phyloP scores from a whole-genome alignment of 75 land plant genomes.

The Pinus taeda region DNA sequence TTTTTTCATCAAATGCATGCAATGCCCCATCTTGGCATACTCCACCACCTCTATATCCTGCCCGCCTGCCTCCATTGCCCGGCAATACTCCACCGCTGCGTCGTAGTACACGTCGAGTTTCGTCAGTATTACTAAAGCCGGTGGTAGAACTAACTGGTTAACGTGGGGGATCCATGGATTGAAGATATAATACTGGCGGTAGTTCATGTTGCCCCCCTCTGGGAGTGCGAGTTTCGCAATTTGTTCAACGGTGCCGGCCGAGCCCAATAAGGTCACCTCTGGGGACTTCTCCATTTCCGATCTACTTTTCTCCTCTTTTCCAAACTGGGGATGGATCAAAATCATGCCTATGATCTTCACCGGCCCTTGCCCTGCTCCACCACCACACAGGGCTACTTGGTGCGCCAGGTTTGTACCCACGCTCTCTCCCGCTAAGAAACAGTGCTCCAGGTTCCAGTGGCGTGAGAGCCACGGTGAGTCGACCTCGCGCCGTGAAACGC shows the following conservation, averaged over 20 bases:
- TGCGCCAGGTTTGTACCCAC: not conserved
- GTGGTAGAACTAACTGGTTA: not conserved
- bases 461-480: not conserved
- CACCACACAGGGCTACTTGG: too few species aligned
- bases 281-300: too few species aligned
- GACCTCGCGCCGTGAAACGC: not conserved
- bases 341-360: too few species aligned
- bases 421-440: conserved; percentile 49
- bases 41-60: conserved; percentile 10
- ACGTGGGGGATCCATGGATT: not conserved
- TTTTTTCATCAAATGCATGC: not conserved
- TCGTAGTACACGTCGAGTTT: not conserved
- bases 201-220: not conserved
- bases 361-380: too few species aligned
- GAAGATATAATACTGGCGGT: not conserved
- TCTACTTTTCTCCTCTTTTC: too few species aligned
- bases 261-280: too few species aligned
- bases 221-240: not conserved
- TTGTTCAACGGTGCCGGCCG: too few species aligned
- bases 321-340: too few species aligned
- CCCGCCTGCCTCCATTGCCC: conserved; percentile 1
- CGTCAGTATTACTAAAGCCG: not conserved
- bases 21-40: conserved; percentile 4
- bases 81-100: not conserved
- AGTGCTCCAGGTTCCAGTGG: not conserved